Percentiles rank a stretch among this genome's conserved stretches.
Conservation (phyloP, 129 eudicot species). For the Chrysanthemum lavandulifolium region DNA sequence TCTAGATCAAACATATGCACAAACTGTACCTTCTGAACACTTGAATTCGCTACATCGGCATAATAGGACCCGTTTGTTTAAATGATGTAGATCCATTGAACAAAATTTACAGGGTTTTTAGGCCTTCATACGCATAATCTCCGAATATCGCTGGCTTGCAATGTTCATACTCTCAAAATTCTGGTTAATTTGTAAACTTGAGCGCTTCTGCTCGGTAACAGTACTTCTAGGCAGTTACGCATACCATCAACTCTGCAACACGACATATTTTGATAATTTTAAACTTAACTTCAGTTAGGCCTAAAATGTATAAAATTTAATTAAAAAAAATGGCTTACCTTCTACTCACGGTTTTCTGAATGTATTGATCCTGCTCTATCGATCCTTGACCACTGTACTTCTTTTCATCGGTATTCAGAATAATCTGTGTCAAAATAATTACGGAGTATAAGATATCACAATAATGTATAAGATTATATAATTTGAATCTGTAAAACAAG, state of each 20-base stretch:
- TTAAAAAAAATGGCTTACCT: conserved; percentile 41
- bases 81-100: not conserved
- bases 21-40: conserved; percentile 13
- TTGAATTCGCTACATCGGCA: conserved; percentile 1
- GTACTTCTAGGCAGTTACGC: conserved; percentile 72
- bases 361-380: conserved; percentile 48
- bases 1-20: not conserved
- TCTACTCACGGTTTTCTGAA: conserved; percentile 62
- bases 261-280: not conserved
- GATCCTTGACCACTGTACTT: conserved; percentile 77
- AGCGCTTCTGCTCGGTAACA: conserved; percentile 79
- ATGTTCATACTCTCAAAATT: conserved; percentile 50
- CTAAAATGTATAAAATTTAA: no score
- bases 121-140: not conserved
- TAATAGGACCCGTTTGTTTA: conserved; percentile 9
- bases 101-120: conserved; percentile 1
- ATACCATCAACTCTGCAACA: conserved; percentile 72
- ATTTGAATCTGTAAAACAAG: not conserved
- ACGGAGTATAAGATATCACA: not conserved
- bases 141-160: not conserved
- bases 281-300: not conserved
- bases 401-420: conserved; percentile 78
- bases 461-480: no score
- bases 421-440: conserved; percentile 41
- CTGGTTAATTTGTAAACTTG: conserved; percentile 73